Evolutionary conservation across 331 rosid genomes (phyloP).

Genomic region (Prunus yedoensis): DNA sequence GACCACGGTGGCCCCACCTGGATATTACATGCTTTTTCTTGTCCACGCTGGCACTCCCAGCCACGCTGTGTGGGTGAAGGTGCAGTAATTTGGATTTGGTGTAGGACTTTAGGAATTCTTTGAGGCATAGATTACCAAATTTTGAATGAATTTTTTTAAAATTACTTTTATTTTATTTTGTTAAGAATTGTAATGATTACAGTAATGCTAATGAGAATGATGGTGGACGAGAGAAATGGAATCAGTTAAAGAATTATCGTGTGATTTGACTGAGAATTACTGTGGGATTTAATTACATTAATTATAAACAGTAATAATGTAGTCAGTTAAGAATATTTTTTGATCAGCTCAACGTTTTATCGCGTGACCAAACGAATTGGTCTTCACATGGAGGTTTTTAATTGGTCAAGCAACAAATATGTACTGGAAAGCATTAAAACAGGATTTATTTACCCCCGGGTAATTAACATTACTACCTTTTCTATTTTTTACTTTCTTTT

Average conservation of each 20-base stretch:
- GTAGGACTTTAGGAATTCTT: background rate
- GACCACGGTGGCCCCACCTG: slow-evolving; percentile 60
- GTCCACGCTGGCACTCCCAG: slow-evolving; percentile 72
- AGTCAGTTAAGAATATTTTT: background rate
- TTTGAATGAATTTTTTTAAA: background rate
- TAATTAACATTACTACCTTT: too few species aligned
- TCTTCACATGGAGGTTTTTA: too few species aligned
- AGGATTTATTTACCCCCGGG: too few species aligned
- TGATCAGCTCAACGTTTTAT: too few species aligned
- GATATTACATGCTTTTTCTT: slow-evolving; percentile 56
- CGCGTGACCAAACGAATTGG: too few species aligned
- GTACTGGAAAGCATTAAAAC: too few species aligned
- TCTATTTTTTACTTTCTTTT: too few species aligned
- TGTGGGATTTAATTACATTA: background rate
- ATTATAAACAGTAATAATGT: background rate
- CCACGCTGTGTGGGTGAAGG: slow-evolving; percentile 58
- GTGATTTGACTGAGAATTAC: background rate
- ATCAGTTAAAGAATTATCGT: background rate
- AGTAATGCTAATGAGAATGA: background rate
- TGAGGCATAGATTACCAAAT: background rate
- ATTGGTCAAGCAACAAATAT: too few species aligned
- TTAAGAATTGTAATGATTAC: background rate
- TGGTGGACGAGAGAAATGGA: background rate
- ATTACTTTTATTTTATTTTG: background rate
- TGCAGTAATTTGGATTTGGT: slow-evolving; percentile 23